Evolutionary conservation across 1,284 basidiomycete species (phyloP).

Genomic region (Lignosus rhinocerotis): DNA sequence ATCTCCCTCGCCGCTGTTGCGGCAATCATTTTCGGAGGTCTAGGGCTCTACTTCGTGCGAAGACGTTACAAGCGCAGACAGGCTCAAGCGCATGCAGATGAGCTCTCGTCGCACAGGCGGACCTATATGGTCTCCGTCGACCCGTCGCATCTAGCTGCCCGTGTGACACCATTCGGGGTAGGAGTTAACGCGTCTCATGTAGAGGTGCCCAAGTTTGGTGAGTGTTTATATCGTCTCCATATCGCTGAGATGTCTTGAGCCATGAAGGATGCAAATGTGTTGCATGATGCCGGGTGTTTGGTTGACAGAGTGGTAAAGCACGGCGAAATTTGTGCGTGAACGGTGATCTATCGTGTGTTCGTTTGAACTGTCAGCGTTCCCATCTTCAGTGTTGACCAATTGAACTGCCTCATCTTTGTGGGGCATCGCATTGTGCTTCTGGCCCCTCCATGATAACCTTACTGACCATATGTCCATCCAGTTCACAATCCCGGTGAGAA

Average conservation of each 20-base stretch:
- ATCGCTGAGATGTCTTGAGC: not conserved
- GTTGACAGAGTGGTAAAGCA: too few species aligned
- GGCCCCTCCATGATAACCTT: not conserved
- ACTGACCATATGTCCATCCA: constrained; percentile 4
- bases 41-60: constrained; percentile 21
- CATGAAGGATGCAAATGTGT: too few species aligned
- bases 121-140: constrained; percentile 26
- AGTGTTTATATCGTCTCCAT: constrained; percentile 2
- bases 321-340: too few species aligned
- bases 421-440: not conserved
- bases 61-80: constrained; percentile 8
- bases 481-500: constrained; percentile 33
- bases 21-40: constrained; percentile 20
- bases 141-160: constrained; percentile 27
- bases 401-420: too few species aligned
- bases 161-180: constrained; percentile 29
- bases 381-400: too few species aligned
- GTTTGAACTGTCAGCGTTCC: too few species aligned
- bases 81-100: constrained; percentile 9
- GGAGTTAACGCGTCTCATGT: constrained; percentile 20
- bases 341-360: too few species aligned
- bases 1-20: constrained; percentile 25
- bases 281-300: not conserved
- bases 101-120: constrained; percentile 18
- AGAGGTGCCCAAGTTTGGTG: constrained; percentile 28